Base-by-base conservation (phyloP, 2,329 filamentous ascomycete species). In the Aureobasidium namibiae region DNA sequence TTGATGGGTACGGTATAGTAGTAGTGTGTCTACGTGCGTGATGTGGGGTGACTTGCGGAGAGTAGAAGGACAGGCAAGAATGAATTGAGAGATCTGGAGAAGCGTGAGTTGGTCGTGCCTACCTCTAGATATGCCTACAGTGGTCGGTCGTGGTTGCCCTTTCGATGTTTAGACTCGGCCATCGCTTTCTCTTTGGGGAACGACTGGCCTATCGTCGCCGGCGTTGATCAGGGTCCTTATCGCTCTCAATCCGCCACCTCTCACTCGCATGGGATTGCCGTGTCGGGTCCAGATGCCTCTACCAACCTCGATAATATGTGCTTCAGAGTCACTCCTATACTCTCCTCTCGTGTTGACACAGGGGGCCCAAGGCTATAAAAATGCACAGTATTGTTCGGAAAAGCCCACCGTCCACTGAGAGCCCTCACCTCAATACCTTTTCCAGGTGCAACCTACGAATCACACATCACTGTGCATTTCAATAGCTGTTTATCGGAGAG, bases 41-140 rank as follows among this genome's bases (percentile, higher is more conserved):
- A 16, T 53, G 11, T 41, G 24, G 9, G 18, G 11, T 29, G 34
- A 21, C 34, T 41, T 34, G 29, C 23, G 31, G 13, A 46, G 31
- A 1, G 10, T n/a, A 21, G 10, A 33, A 14, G 9, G 3, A 6
- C 2, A 7, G 14, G 7, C 7, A 1, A 44, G 21, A 8, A 33
- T 33, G 18, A 41, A 41, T 41, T 10, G 29, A 31, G 7, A 2
- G 26, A 41, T 3, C 6, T 13, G 16, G 11, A 4, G 26, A 14
- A n/a, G 8, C 14, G 16, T n/a, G 34, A 53, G 33, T 21, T 1
- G 14, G 31, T 52, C 24, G 24, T 14, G 38, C 50, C 36, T 54
- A 54, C 36, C 50, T 54, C 26, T 42, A 54, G 24, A 54, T 54
- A 54, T 42, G 38, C 36, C 50, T 54, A 54, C 38, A 21, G n/a